A percentile compares a stretch with the other conserved stretches of the same genome.
Conservation (phyloP, 345 rosid species). For the Crucihimalaya himalaica region DNA sequence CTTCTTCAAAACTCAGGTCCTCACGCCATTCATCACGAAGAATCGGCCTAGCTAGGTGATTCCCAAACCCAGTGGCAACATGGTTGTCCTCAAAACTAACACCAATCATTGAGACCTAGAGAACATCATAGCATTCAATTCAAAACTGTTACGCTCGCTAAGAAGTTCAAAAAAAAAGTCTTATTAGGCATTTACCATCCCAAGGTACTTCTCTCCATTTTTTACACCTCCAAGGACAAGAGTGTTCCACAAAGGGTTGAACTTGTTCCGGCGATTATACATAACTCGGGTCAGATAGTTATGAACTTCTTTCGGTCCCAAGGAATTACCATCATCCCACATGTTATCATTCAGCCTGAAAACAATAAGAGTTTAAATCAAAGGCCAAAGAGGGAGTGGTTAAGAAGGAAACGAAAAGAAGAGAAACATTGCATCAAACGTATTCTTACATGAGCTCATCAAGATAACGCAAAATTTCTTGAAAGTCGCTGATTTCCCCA, state of each 20-base stretch:
- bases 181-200: slow-evolving; percentile 54
- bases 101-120: slow-evolving; percentile 91
- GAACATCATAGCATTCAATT: slow-evolving; percentile 7
- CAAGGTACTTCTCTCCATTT: slow-evolving; percentile 88
- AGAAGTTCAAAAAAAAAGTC: background rate
- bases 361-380: slow-evolving; percentile 25
- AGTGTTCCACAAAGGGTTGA: slow-evolving; percentile 88
- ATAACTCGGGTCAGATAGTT: slow-evolving; percentile 82
- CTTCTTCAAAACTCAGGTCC: slow-evolving; percentile 83
- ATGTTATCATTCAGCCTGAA: slow-evolving; percentile 81
- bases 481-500: slow-evolving; percentile 93
- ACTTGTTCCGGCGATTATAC: slow-evolving; percentile 93
- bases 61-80: slow-evolving; percentile 95
- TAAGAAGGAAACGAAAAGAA: slow-evolving; percentile 4
- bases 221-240: slow-evolving; percentile 93
- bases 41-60: slow-evolving; percentile 92
- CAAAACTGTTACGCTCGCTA: slow-evolving; percentile 14
- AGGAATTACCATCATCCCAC: slow-evolving; percentile 98
- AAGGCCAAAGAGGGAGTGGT: slow-evolving; percentile 9
- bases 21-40: slow-evolving; percentile 93
- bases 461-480: slow-evolving; percentile 75
- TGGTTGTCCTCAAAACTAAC: slow-evolving; percentile 88
- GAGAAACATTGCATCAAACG: background rate
- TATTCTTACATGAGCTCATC: slow-evolving; percentile 78
- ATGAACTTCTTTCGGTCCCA: slow-evolving; percentile 97